phyloP scores from a whole-genome alignment of 345 rosid genomes.

The Ceriops zippeliana region DNA sequence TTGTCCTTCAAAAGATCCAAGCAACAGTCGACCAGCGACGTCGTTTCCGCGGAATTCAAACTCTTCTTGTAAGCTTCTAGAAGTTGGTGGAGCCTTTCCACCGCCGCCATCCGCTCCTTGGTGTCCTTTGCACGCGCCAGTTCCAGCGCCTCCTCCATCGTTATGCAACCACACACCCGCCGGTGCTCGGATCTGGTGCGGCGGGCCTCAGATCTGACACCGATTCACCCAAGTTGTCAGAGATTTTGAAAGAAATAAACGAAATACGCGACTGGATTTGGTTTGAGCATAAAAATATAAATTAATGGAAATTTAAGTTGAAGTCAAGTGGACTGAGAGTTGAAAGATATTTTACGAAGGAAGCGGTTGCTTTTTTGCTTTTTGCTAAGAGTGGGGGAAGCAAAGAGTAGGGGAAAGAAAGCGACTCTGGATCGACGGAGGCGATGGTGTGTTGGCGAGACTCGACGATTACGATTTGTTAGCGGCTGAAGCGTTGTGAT shows the following conservation, averaged over 20 bases:
- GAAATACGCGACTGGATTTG: neutral
- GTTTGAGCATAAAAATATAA: neutral
- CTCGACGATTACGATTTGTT: constrained; percentile 13
- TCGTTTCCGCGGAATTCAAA: constrained; percentile 66
- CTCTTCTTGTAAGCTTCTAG: constrained; percentile 84
- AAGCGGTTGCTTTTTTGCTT: constrained; percentile 14
- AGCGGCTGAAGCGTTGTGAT: constrained; percentile 17
- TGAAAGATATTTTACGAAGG: constrained; percentile 27
- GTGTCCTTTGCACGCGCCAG: constrained; percentile 98
- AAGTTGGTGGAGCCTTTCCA: constrained; percentile 82
- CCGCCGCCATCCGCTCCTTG: constrained; percentile 99
- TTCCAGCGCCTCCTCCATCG: constrained; percentile 96
- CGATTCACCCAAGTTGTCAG: no score
- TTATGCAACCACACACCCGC: neutral
- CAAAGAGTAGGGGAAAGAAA: constrained; percentile 27
- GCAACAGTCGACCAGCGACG: constrained; percentile 85
- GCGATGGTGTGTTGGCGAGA: constrained; percentile 18
- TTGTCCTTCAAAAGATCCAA: constrained; percentile 95
- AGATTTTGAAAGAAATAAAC: neutral
- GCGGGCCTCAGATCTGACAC: constrained; percentile 29
- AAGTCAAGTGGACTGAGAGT: constrained; percentile 5
- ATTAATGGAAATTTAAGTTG: neutral
- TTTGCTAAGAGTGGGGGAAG: neutral
- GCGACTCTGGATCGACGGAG: constrained; percentile 20
- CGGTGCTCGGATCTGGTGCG: constrained; percentile 41